Base-by-base conservation (phyloP, 345 rosid species). In the Gynandropsis gynandra region DNA sequence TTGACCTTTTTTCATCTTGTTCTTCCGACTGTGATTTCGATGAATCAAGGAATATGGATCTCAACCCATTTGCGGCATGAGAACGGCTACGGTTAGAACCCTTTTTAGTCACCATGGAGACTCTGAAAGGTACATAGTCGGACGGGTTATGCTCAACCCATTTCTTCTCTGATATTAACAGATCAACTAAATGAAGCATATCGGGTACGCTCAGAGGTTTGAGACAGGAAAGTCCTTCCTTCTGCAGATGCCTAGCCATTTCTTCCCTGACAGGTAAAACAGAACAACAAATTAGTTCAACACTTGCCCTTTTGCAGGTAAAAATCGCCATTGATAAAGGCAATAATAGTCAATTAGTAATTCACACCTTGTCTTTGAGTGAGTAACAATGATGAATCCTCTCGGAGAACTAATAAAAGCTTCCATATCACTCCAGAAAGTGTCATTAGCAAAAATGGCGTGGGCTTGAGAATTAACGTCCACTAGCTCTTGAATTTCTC, bases 361-460 rank as follows among this genome's bases (percentile, higher is more conserved):
- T 64, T 51, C 43, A 54, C 40, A 90, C 98, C 98, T 87, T 71
- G 82, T 84, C 55, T 27, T 74, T 16, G 95, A 77, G 65, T 61
- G 71, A 43, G 76, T 13, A 52, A 83, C 73, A 66, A 64, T 12
- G 32, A 34, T 59, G 7, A 69, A 77, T 52, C 87, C 98, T 62
- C 56, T 68, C 31, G 65, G 59, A 17, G 87, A 70, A 59, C 64
- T 38, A 41, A 84, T 52, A 67, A 79, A 87, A 52, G 74, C 69
- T 53, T 80, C 78, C 70, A 84, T 35, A 13, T 76, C 79, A 9
- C 54, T 59, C 96, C 95, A 79, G 54, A 80, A 74, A 7, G 69
- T 66, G 61, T 74, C 71, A 39, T 64, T 47, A 1, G 58, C 61
- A 68, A 83, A 80, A 15, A 62, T 5, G 37, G 66, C 68, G 67